phyloP scores from a whole-genome alignment of 176 grass and related monocot species.

The Phyllostachys edulis region DNA sequence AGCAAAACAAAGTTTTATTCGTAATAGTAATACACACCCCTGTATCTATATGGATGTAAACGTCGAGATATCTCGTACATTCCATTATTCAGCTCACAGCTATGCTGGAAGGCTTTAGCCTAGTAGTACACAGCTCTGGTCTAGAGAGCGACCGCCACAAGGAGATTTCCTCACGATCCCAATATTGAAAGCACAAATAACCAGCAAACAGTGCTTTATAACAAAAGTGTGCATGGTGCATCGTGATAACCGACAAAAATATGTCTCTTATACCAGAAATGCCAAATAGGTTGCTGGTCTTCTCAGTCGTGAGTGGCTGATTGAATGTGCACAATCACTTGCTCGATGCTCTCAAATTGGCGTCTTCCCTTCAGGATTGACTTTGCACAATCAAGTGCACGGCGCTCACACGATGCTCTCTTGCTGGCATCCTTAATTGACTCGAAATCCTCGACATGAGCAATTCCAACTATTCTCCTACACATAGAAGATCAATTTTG shows the following conservation, averaged over 20 bases:
- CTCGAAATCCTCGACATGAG: slow-evolving; percentile 85
- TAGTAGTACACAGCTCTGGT: slow-evolving; percentile 10
- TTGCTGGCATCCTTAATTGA: slow-evolving; percentile 62
- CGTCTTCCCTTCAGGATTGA: slow-evolving; percentile 64
- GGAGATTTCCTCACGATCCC: background rate
- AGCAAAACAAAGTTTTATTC: slow-evolving; percentile 5
- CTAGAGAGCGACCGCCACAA: background rate
- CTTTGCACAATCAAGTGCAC: slow-evolving; percentile 68
- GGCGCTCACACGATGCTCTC: slow-evolving; percentile 67
- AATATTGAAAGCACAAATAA: slow-evolving; percentile 2
- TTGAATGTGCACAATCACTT: slow-evolving; percentile 53
- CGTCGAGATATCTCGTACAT: background rate
- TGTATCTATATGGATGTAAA: background rate
- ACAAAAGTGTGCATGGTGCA: background rate
- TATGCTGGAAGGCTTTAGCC: background rate
- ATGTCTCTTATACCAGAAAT: background rate
- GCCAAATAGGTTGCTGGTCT: background rate
- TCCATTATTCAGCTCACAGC: slow-evolving; percentile 29
- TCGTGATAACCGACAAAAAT: background rate
- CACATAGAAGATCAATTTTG: background rate
- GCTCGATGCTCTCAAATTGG: slow-evolving; percentile 46
- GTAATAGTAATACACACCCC: background rate
- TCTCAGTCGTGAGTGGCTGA: slow-evolving; percentile 13
- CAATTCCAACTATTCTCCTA: slow-evolving; percentile 92
- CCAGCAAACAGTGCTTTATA: background rate